Evolutionary conservation across 164 flowering plant species (phyloP).

Genomic region (Aristolochia contorta): DNA sequence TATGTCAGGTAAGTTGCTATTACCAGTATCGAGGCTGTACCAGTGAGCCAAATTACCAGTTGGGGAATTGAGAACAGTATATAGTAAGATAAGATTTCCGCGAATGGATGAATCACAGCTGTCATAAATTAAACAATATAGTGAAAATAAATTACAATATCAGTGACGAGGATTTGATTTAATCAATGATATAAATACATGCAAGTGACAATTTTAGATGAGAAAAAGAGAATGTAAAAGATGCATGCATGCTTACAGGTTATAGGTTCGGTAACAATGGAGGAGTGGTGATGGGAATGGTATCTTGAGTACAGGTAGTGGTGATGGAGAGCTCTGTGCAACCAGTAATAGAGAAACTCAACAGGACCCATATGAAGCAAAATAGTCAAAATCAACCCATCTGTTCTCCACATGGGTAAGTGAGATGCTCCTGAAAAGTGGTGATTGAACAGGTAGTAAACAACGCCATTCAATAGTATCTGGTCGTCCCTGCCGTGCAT

Average conservation of each 20-base stretch:
- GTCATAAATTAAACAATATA: conserved; percentile 7
- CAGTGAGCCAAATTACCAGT: conserved; percentile 3
- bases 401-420: conserved; percentile 34
- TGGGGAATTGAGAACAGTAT: conserved; percentile 27
- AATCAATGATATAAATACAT: too few species aligned
- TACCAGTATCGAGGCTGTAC: conserved; percentile 16
- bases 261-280: conserved; percentile 42
- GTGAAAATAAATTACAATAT: background rate
- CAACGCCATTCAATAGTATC: conserved; percentile 16
- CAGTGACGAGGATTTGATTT: background rate
- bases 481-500: conserved; percentile 27
- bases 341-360: conserved; percentile 47
- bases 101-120: conserved; percentile 61
- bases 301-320: conserved; percentile 42
- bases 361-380: conserved; percentile 39
- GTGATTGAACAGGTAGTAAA: conserved; percentile 5
- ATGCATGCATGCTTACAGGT: conserved; percentile 36
- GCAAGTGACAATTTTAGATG: too few species aligned
- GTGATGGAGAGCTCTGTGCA: conserved; percentile 49
- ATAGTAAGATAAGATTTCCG: conserved; percentile 31
- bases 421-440: conserved; percentile 3
- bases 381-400: conserved; percentile 19
- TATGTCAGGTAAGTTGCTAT: conserved; percentile 22
- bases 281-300: conserved; percentile 51
- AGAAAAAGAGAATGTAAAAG: background rate